Percentiles rank a stretch among this genome's conserved stretches.
Evolutionary conservation across 345 rosid species (phyloP).

Genomic region (Luvunga scandens): DNA sequence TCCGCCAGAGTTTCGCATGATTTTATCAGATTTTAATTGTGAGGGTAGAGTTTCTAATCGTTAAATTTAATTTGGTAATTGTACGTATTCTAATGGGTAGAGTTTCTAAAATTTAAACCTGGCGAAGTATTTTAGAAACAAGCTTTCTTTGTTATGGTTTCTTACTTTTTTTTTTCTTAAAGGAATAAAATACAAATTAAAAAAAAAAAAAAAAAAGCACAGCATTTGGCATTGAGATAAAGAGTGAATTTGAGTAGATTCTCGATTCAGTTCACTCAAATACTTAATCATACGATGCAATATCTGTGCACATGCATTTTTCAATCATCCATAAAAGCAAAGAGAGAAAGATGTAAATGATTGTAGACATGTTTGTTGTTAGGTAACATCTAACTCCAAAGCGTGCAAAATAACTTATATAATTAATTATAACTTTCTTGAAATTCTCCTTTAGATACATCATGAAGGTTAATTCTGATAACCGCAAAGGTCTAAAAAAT

Average conservation of each 20-base stretch:
- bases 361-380: conserved; percentile 18
- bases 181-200: background rate
- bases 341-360: conserved; percentile 15
- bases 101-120: too few relatives aligned
- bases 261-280: background rate
- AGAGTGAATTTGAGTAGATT: background rate
- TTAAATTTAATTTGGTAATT: too few relatives aligned
- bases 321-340: conserved; percentile 5
- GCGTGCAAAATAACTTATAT: conserved; percentile 10
- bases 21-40: too few relatives aligned
- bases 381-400: conserved; percentile 21
- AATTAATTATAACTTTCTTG: conserved; percentile 18
- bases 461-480: background rate
- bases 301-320: conserved; percentile 3
- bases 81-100: too few relatives aligned
- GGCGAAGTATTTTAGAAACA: too few relatives aligned
- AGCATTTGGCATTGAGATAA: background rate
- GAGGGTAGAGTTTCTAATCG: too few relatives aligned
- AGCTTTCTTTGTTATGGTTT: background rate
- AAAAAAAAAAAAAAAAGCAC: too few relatives aligned
- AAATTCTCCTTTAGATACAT: background rate
- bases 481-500: background rate
- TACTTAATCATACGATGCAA: background rate
- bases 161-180: background rate
- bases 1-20: too few relatives aligned